Conservation (phyloP, 495 filamentous ascomycete species). For the Baudoinia panamericana region DNA sequence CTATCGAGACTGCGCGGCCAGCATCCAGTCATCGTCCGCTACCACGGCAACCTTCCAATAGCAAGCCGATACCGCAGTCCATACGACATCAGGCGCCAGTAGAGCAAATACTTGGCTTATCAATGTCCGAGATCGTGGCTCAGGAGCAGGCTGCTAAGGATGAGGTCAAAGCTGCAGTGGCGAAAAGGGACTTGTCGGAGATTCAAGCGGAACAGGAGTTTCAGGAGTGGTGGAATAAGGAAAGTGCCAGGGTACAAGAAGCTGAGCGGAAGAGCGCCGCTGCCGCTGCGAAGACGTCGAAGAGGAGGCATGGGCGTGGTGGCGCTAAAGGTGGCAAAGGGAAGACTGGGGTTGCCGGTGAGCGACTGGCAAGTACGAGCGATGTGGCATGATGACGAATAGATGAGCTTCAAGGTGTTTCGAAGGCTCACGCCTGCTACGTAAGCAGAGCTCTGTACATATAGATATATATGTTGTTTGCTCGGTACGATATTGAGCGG, state of each 20-base stretch:
- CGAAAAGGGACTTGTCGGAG: conserved; percentile 75
- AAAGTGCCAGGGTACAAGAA: conserved; percentile 53
- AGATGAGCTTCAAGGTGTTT: no score
- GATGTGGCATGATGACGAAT: no score
- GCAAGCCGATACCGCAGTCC: conserved; percentile 26
- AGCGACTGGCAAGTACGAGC: no score
- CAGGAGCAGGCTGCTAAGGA: conserved; percentile 80
- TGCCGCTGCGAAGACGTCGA: not conserved
- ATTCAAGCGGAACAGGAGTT: conserved; percentile 96
- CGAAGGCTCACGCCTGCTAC: no score
- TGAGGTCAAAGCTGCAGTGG: conserved; percentile 56
- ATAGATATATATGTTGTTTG: no score
- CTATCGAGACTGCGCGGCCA: not conserved
- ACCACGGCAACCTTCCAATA: conserved; percentile 10
- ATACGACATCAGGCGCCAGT: conserved; percentile 36
- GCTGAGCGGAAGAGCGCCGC: conserved; percentile 3
- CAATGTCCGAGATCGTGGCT: conserved; percentile 75
- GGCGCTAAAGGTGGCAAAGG: conserved; percentile 2
- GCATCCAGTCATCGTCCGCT: conserved; percentile 1
- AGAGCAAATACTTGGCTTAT: conserved; percentile 50
- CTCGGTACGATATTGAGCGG: no score
- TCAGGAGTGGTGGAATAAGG: conserved; percentile 95
- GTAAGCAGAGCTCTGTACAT: no score
- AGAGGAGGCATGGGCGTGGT: not conserved
- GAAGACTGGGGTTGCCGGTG: not conserved